Evolutionary conservation across 345 rosid genomes (phyloP), one percentile per base, ranked within the genome.

Genomic region (Hibiscus tridactylites): DNA sequence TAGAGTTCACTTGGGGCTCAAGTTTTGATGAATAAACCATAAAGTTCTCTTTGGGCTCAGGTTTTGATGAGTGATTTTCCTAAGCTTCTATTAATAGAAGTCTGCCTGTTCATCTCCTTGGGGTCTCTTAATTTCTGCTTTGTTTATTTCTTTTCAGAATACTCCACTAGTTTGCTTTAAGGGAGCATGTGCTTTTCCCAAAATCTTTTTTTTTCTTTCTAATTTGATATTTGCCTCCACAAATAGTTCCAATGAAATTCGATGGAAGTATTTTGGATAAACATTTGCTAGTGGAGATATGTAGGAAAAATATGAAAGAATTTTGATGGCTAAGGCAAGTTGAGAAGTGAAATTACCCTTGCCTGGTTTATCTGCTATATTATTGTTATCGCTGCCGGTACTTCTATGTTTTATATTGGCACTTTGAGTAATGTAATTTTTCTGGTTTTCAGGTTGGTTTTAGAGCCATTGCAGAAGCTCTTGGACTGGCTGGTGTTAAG

Each of bases 401-500:
- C 72, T 60, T 49, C 66, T 69, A 37, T 29, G n/a, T 53, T 52
- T 77, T 26, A 52, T 72, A 21, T 57, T 19, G 63, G 73, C 64
- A 63, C 60, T 63, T 70, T 71, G 57, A 68, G 19, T 61, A 16
- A 50, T 80, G 33, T 68, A 72, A 60, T 70, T 29, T 67, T 50
- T 28, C 60, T 83, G 70, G 37, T 58, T 86, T 81, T 69, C 86
- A 94, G 97, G 79, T 94, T 80, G 99, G 99, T 73, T 87, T 94
- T 83, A 90, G 90, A 84, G 96, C 99, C 74, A 95, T 95, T 77
- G 96, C 96, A 60, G 99, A 95, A 81, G 99, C 99, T 82, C 97
- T 95, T 80, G 99, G 99, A 71, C 58, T 90, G 67, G 99, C 99
- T 74, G 97, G 90, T 80, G 96, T 95, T 73, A 95, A 90, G 85